Base-by-base conservation (phyloP, 805 yeast genomes). In the Saccharomycopsis sp. region DNA sequence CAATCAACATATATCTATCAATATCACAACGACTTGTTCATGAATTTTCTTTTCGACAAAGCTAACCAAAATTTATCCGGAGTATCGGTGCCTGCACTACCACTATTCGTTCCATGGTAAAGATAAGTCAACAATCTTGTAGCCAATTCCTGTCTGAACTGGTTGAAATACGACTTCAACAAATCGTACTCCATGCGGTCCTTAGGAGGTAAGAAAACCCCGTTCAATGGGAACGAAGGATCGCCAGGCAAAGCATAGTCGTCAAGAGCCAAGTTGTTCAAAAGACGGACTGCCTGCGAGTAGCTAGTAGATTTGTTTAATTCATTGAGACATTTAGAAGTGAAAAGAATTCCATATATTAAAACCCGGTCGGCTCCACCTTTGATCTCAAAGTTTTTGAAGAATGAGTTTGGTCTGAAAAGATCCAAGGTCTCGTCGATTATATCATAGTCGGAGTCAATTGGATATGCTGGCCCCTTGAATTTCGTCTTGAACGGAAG, bases 21-120 rank as follows among this genome's bases (percentile, higher is more conserved):
- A n/a, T n/a, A 29, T 51, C 53, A 86, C 66, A 89, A 78, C 64
- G 87, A 81, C 72, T 91, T 89, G 75, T 94, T 94, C 99, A 94
- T 94, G 71, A 94, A 94, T 70, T 89, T 83, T 74, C 96, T 87
- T 75, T 94, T 85, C 46, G 97, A 88, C 72, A 94, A 94, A 1
- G 97, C 97, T 67, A 94, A 75, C 99, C 99, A 94, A 74, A 81
- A 85, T 72, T 92, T 94, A 65, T 92, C 87, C 44, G 99, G 98
- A 44, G 48, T 5, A 44, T 44, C 48, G 37, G 37, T n/a, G n/a
- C n/a, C 37, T 12, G 37, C 5, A 18, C 48, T 18, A 18, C 66
- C 68, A 8, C 74, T 67, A 54, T 74, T 75, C 55, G 80, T 82
- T 15, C 82, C 87, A 37, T 73, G 77, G 69, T 88, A 90, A 50